These are phyloP conservation scores for Neurospora sp. DNA, from an alignment of 495 filamentous ascomycete genomes.

Conservation along the genomic window DNA sequence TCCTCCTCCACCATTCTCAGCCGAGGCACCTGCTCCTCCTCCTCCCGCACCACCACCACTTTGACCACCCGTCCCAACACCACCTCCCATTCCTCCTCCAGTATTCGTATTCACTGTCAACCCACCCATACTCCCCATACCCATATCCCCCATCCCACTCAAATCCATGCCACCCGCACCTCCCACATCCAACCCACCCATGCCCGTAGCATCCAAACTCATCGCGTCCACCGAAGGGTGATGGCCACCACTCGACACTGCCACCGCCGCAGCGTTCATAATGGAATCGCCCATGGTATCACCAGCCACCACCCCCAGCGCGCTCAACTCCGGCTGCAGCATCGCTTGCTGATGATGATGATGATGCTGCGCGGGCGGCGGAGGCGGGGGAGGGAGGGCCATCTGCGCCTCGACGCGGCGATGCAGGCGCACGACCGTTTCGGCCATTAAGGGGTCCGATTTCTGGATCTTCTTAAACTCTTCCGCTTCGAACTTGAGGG, in stretches of 20 bases:
- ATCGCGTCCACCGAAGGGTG: slow-evolving; percentile 18
- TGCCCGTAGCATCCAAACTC: slow-evolving; percentile 16
- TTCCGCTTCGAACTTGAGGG: slow-evolving; percentile 54
- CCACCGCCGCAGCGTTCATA: slow-evolving; percentile 24
- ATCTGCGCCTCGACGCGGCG: slow-evolving; percentile 60
- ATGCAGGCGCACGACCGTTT: slow-evolving; percentile 64
- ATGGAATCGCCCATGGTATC: slow-evolving; percentile 14
- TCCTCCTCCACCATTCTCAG: slow-evolving; percentile 1
- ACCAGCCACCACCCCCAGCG: slow-evolving; percentile 17
- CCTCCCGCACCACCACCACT: not conserved
- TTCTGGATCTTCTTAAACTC: slow-evolving; percentile 53
- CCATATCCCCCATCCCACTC: slow-evolving; percentile 2
- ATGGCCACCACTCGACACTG: slow-evolving; percentile 1
- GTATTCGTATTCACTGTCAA: not conserved
- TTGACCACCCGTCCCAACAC: not conserved
- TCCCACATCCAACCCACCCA: slow-evolving; percentile 12
- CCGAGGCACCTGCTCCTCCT: not conserved
- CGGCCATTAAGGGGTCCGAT: slow-evolving; percentile 50
- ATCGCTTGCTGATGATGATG: not conserved
- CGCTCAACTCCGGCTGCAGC: slow-evolving; percentile 20
- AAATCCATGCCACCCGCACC: slow-evolving; percentile 9
- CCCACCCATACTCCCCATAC: slow-evolving; percentile 3
- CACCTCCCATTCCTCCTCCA: not conserved
- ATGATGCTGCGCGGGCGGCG: slow-evolving; percentile 2
- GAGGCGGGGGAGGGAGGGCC: slow-evolving; percentile 22